A percentile compares a stretch with the other conserved stretches of the same genome.
These are phyloP conservation scores for Schwanniomyces pseudopolymorphus DNA, from an alignment of 805 yeast genomes.

Conservation along the genomic window DNA sequence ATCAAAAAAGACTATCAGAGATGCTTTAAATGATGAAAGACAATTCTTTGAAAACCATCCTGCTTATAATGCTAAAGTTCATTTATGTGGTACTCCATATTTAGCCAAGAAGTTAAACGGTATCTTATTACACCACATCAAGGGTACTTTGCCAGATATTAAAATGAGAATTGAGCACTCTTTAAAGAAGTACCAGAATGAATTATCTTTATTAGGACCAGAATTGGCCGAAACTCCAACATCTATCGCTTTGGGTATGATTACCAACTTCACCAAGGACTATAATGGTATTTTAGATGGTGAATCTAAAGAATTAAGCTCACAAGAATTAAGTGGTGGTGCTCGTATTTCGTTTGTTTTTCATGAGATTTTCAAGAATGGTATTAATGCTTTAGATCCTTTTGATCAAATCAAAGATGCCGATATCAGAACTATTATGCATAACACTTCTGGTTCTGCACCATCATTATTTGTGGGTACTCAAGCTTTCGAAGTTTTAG, in stretches of 20 bases:
- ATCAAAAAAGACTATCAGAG: conserved; percentile 78
- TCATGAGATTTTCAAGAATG: conserved; percentile 93
- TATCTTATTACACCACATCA: conserved; percentile 84
- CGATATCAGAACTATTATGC: conserved; percentile 94
- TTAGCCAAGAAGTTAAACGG: conserved; percentile 88
- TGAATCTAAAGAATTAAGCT: conserved; percentile 83
- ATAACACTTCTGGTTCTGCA: conserved; percentile 94
- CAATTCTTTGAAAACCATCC: conserved; percentile 85
- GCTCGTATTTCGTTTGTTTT: conserved; percentile 96
- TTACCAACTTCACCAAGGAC: conserved; percentile 89
- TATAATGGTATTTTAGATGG: conserved; percentile 90
- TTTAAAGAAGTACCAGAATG: conserved; percentile 78
- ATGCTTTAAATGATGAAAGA: conserved; percentile 80
- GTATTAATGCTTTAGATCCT: conserved; percentile 89
- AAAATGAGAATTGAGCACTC: conserved; percentile 86
- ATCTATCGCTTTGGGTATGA: conserved; percentile 84
- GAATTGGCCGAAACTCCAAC: conserved; percentile 87
- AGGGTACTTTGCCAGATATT: conserved; percentile 72
- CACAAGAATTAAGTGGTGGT: conserved; percentile 93
- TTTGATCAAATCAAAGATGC: conserved; percentile 94
- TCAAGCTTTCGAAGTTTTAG: conserved; percentile 93
- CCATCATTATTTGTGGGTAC: conserved; percentile 97
- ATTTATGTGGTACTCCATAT: conserved; percentile 98
- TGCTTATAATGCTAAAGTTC: conserved; percentile 88
- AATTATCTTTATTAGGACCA: conserved; percentile 78